A percentile compares a stretch with the other conserved stretches of the same genome.
Conservation (phyloP, 305 asterid species). For the Solanum hybrid region DNA sequence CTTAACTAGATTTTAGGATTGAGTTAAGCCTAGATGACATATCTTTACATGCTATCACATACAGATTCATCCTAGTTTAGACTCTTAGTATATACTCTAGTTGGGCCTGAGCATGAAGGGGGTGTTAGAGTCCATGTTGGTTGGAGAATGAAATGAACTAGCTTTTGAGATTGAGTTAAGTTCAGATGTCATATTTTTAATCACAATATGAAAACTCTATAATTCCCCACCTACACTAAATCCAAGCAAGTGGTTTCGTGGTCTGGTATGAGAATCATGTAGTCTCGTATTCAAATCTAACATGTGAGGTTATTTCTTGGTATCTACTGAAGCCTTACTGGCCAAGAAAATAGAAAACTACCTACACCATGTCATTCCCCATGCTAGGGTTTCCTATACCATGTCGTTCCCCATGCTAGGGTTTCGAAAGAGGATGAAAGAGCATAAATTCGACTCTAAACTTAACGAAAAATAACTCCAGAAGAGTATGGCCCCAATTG, state of each 20-base stretch:
- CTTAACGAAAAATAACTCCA: neutral
- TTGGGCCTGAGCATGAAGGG: too few species aligned
- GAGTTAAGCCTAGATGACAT: too few species aligned
- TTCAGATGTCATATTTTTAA: neutral
- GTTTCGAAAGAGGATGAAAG: too few species aligned
- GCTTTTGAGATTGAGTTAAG: neutral
- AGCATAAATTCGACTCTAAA: neutral
- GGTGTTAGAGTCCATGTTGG: too few species aligned
- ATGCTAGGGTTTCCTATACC: neutral
- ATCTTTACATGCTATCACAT: too few species aligned
- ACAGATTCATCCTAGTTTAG: too few species aligned
- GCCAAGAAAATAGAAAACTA: neutral
- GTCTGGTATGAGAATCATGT: neutral
- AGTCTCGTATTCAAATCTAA: neutral
- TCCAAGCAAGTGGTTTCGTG: neutral
- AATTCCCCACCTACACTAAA: neutral
- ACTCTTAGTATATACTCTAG: too few species aligned
- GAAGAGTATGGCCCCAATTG: neutral
- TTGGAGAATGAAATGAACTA: neutral
- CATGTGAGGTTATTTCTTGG: neutral
- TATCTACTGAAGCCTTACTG: neutral
- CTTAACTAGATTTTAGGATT: too few species aligned
- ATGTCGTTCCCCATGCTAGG: neutral
- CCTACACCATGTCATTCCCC: neutral
- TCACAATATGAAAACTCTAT: neutral